These are phyloP conservation scores for Verticillium nubilum DNA, from an alignment of 2,329 filamentous ascomycete species.

Conservation along the genomic window DNA sequence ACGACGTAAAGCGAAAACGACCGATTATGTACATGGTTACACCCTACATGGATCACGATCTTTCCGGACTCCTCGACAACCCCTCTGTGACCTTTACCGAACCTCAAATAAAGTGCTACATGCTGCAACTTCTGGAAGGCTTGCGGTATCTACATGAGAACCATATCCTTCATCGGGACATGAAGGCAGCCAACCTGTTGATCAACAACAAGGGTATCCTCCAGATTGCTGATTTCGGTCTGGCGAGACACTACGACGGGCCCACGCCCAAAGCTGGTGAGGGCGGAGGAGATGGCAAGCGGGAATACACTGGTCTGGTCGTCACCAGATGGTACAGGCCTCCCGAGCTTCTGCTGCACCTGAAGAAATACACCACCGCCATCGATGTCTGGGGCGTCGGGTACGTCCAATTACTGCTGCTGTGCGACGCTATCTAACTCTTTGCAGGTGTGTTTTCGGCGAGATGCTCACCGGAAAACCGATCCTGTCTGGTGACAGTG, in stretches of 20 bases:
- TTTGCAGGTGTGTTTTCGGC: constrained; percentile 81
- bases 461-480: constrained; percentile 96
- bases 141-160: constrained; percentile 85
- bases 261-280: constrained; percentile 68
- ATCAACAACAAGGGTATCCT: constrained; percentile 92
- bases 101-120: constrained; percentile 95
- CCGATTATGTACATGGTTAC: constrained; percentile 98
- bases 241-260: constrained; percentile 90
- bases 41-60: constrained; percentile 97
- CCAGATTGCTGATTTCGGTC: constrained; percentile 95
- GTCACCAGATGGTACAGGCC: constrained; percentile 97
- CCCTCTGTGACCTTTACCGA: constrained; percentile 82
- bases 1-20: constrained; percentile 62
- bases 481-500: constrained; percentile 84
- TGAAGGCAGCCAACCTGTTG: constrained; percentile 97
- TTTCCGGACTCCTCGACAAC: constrained; percentile 95
- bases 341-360: constrained; percentile 81
- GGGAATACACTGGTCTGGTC: constrained; percentile 94
- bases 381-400: constrained; percentile 99
- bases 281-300: constrained; percentile 76
- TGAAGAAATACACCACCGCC: constrained; percentile 90
- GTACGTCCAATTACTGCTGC: constrained; percentile 40
- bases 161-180: constrained; percentile 89
- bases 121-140: constrained; percentile 87
- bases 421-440: not conserved